phyloP scores from a whole-genome alignment of 1,284 basidiomycete genomes.

The Violaceomyces palustris region DNA sequence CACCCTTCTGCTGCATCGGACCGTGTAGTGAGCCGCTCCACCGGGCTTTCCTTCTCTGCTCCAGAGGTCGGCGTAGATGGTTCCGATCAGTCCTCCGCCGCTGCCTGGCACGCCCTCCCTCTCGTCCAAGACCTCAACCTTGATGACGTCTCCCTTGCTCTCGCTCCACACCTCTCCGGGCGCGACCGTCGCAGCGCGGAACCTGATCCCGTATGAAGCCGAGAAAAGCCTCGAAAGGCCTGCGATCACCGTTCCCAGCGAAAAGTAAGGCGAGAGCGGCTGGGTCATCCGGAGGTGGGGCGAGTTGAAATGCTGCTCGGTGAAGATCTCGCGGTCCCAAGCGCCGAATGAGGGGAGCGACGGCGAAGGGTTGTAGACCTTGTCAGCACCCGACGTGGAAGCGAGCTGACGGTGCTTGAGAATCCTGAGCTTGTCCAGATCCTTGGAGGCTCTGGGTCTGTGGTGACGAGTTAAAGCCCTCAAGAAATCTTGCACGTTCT shows the following conservation, averaged over 20 bases:
- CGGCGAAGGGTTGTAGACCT: constrained; percentile 7
- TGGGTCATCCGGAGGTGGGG: constrained; percentile 19
- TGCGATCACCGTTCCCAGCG: constrained; percentile 46
- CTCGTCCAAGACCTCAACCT: constrained; percentile 88
- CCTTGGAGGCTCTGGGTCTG: constrained; percentile 26
- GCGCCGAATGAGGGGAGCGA: constrained; percentile 15
- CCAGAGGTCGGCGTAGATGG: constrained; percentile 91
- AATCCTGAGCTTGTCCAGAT: constrained; percentile 28
- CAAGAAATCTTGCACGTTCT: constrained; percentile 41
- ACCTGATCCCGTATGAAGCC: constrained; percentile 45
- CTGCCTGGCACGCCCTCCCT: constrained; percentile 59
- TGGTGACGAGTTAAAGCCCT: constrained; percentile 38
- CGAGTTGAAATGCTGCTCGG: constrained; percentile 33
- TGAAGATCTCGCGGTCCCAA: constrained; percentile 50
- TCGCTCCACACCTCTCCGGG: constrained; percentile 83
- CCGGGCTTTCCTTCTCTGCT: constrained; percentile 76
- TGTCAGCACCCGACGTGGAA: neutral
- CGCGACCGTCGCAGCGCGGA: constrained; percentile 32
- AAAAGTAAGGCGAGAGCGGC: constrained; percentile 45
- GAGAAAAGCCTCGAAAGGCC: constrained; percentile 46
- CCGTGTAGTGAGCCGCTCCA: constrained; percentile 94
- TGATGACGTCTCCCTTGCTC: constrained; percentile 64
- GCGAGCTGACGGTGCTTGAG: constrained; percentile 21
- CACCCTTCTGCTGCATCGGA: constrained; percentile 83
- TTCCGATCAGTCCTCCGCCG: constrained; percentile 64